Evolutionary conservation across 352 stramenopile genomes (phyloP), one percentile per base, ranked within the genome.

Genomic region (Pilasporangium apinafurcum): DNA sequence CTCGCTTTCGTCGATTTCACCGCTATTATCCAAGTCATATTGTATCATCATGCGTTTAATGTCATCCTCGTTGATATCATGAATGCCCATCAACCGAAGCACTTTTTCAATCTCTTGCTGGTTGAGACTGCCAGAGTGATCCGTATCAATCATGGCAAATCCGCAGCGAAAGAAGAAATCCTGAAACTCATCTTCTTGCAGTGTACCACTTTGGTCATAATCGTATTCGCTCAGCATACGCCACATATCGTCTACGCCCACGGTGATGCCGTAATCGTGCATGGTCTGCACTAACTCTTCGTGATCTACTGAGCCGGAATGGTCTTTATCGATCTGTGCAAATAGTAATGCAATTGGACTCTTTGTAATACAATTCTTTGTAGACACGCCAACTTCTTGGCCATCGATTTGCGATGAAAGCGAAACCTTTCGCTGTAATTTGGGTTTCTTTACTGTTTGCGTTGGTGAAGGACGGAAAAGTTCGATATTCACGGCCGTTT

Each of bases 11-110:
- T 87, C 78, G 26, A 90, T 84, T 47, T 81, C 77, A 6, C 78
- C 78, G n/a, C 68, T 85, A 16, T 60, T 67, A 42, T 84, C 67
- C 3, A 90, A 31, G 41, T 90, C 78, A 40, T 90, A 87, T 14
- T 66, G 65, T 0, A 62, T 53, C 13, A 87, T 62, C 70, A 83
- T 77, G 3, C 39, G 44, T 13, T 51, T 47, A 27, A 84, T 67
- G 18, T 78, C 58, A 1, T 60, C 26, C 12, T 77, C 60, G 2
- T 18, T 57, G 34, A 74, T 53, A 24, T 68, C 53, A 0, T 50
- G 42, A 21, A 87, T 62, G 3, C 71, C 74, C 32, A 87, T 60
- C 5, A 80, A 56, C 28, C 63, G 54, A 22, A 87, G 55, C 8
- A 77, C 75, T 12, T 62, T 62, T 10, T 61, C 43, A 29, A 90